Base-by-base conservation (phyloP, 352 stramenopile genomes). In the Pythium brassicae region DNA sequence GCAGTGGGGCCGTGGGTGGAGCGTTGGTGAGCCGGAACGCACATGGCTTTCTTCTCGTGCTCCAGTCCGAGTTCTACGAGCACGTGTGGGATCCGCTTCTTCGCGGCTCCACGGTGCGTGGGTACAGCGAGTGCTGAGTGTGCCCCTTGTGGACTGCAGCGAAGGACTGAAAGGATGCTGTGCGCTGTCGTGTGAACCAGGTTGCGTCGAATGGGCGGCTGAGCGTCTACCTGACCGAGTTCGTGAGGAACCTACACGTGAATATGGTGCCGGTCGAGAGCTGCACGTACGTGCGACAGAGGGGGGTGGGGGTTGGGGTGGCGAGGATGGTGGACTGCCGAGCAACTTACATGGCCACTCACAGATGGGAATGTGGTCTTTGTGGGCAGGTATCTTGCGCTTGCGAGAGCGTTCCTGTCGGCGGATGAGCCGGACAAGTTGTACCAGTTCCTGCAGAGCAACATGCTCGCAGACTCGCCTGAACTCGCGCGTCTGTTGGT, bases 391-490 rank as follows among this genome's bases (percentile, higher is more conserved):
- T 86, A 76, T 65, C 40, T 83, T 37, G 66, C 75, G 5, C 66
- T 88, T 0, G 79, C 76, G 4, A 67, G 78, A 49, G 68, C 70
- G 20, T 89, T 77, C 61, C 59, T 90, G 53, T 61, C 56, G 42
- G 62, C 69, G 14, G 60, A 60, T 15, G 65, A 85, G 12, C 60
- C 71, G 1, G 61, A 67, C 39, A 76, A 88, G 43, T 61, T 92
- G 26, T 87, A 79, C 52, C 78, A 90, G 53, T 83, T 84, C 14
- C 59, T 92, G 15, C 78, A 86, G 32, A 76, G 80, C 15, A 69
- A 83, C 34, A 63, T 81, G 2, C 15, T 86, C n/a, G 57, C 59
- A 32, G 82, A 90, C 52, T 92, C 76, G 19, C 50, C 66, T 12
- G 74, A 76, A 39, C 66, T 92, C 40, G 82, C 79, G 14, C 66